Evolutionary conservation across 1,139 yeast genomes (phyloP), one percentile per base, ranked within the genome.

Genomic region (Debaryomyces subglobosus): DNA sequence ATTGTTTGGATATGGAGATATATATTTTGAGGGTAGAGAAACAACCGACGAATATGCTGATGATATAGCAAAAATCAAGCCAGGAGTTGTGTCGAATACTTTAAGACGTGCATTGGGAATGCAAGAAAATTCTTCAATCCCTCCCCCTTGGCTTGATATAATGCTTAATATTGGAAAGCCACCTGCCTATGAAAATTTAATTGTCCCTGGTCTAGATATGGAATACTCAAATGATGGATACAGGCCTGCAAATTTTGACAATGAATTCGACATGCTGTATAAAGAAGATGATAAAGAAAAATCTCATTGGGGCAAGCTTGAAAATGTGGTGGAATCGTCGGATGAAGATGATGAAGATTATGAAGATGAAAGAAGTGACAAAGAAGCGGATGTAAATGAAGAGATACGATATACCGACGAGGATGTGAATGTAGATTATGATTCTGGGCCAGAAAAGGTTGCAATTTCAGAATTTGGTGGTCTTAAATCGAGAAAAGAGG

Each of bases 131-230:
- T 74, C 73, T 8, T 59, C 56, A 5, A 77, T 78, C 1, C 77
- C 86, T 1, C 91, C 95, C 1, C 96, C 97, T 0, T 94, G 98
- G 98, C 76, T 87, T 20, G 65, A 77, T 4, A 78, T 81, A 39
- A 86, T 92, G 91, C 78, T 77, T 47, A 76, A 81, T 48, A 61
- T 81, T 20, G 98, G 98, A 0, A 84, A 89, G 30, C 97, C 99
- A 0, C 97, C 97, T 0, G 78, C 92, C 13, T 94, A 91, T 64
- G 84, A 84, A 3, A 77, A 82, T 32, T 69, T 89, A 62, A 67
- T 75, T 29, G 79, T 89, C 5, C 90, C 81, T 1, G 81, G 81
- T 0, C 78, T 57, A 74, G 88, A 53, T 67, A 57, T 58, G 1
- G 67, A 66, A 34, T 76, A 76, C 53, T 57, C 63, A 7, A 76